Conservation (phyloP, 2,329 filamentous ascomycete species). For the Scopulariopsis brevicaulis region DNA sequence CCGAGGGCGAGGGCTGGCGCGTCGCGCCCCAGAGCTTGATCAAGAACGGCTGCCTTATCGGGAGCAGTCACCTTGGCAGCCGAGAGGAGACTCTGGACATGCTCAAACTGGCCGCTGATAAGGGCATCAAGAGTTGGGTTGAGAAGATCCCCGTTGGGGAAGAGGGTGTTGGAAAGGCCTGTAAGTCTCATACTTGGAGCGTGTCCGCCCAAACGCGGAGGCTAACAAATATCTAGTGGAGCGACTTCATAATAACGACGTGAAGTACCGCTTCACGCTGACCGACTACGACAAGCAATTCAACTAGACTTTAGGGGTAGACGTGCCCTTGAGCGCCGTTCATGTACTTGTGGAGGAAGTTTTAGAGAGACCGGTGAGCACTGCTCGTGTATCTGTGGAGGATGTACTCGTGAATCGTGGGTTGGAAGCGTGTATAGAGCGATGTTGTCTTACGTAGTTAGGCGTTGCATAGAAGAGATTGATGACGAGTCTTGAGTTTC, state of each 20-base stretch:
- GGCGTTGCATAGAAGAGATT: no score
- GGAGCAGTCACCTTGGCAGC: slow-evolving; percentile 27
- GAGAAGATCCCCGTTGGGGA: slow-evolving; percentile 16
- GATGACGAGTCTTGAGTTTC: no score
- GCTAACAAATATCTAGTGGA: slow-evolving; percentile 1
- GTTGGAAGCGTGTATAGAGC: no score
- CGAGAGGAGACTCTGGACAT: slow-evolving; percentile 41
- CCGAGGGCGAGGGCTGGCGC: slow-evolving; percentile 32
- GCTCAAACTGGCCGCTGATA: slow-evolving; percentile 38
- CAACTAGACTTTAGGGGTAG: background rate
- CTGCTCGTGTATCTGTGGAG: no score
- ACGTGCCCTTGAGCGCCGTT: background rate
- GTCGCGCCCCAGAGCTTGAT: slow-evolving; percentile 44
- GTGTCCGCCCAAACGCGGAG: background rate
- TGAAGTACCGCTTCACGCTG: slow-evolving; percentile 11
- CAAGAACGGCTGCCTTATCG: slow-evolving; percentile 34
- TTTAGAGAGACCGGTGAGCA: no score
- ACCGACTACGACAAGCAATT: slow-evolving; percentile 13
- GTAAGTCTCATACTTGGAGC: background rate
- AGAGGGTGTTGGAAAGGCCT: slow-evolving; percentile 7
- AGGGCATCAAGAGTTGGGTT: slow-evolving; percentile 39
- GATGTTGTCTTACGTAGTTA: no score
- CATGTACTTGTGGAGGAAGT: no score
- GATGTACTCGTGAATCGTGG: no score
- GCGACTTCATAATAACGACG: slow-evolving; percentile 3